Evolutionary conservation across 129 eudicot genomes (phyloP).

Genomic region (Flaveria trinervia): DNA sequence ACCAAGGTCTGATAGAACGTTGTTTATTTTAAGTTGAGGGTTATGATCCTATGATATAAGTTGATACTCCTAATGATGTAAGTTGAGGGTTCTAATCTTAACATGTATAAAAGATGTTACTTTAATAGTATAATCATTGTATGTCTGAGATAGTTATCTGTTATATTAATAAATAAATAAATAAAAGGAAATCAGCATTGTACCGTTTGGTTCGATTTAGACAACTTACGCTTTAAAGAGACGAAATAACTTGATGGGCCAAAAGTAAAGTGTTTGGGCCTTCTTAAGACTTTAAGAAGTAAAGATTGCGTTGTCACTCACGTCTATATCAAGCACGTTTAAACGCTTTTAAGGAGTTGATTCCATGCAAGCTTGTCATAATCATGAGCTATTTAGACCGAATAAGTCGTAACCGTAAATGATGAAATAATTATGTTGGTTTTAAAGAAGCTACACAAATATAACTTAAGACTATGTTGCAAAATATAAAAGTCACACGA

Average conservation of each 20-base stretch:
- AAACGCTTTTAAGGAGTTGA: background rate
- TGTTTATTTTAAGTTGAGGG: no score
- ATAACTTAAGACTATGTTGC: background rate
- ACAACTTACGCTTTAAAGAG: no score
- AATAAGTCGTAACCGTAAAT: background rate
- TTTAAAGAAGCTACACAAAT: background rate
- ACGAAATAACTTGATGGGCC: background rate
- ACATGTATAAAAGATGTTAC: no score
- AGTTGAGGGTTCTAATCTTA: no score
- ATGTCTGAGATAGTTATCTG: no score
- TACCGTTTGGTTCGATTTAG: no score
- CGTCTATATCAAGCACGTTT: constrained; percentile 5
- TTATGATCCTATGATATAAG: no score
- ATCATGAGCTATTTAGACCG: background rate
- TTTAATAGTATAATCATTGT: no score
- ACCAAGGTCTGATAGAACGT: no score
- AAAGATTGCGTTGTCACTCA: background rate
- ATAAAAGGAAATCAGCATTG: no score
- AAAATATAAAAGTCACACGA: background rate
- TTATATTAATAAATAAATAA: no score
- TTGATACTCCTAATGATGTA: no score
- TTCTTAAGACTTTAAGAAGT: background rate
- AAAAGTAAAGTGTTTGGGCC: background rate
- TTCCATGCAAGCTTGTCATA: constrained; percentile 10
- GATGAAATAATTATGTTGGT: background rate